These are phyloP conservation scores for Solanum hybrid DNA, from an alignment of 305 asterid genomes.

Conservation along the genomic window DNA sequence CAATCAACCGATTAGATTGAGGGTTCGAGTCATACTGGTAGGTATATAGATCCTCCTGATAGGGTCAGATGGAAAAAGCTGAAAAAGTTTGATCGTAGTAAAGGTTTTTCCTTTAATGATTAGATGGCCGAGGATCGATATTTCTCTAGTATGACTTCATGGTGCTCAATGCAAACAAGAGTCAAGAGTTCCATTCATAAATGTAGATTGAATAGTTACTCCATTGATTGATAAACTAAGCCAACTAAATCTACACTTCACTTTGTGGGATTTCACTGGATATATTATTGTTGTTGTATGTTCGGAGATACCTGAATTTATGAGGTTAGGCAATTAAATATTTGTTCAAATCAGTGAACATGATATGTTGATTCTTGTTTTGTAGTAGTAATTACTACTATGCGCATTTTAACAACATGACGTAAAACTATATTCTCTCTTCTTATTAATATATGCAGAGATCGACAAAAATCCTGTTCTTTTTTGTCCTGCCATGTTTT, in stretches of 20 bases:
- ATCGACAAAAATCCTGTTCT: slow-evolving; percentile 56
- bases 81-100: neutral
- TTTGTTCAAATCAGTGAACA: neutral
- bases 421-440: neutral
- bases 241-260: neutral
- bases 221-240: neutral
- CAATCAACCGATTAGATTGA: neutral
- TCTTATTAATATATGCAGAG: slow-evolving; percentile 43
- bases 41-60: neutral
- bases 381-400: neutral
- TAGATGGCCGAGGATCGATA: neutral
- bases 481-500: slow-evolving; percentile 75
- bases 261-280: neutral
- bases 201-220: neutral
- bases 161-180: neutral
- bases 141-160: neutral
- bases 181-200: neutral
- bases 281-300: neutral
- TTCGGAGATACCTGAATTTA: neutral
- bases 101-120: neutral
- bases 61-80: neutral
- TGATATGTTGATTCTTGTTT: neutral
- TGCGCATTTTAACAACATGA: too few relatives aligned
- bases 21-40: neutral
- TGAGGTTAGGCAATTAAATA: neutral